Base-by-base conservation (phyloP, 441 rosid species). In the Metrosideros polymorpha region DNA sequence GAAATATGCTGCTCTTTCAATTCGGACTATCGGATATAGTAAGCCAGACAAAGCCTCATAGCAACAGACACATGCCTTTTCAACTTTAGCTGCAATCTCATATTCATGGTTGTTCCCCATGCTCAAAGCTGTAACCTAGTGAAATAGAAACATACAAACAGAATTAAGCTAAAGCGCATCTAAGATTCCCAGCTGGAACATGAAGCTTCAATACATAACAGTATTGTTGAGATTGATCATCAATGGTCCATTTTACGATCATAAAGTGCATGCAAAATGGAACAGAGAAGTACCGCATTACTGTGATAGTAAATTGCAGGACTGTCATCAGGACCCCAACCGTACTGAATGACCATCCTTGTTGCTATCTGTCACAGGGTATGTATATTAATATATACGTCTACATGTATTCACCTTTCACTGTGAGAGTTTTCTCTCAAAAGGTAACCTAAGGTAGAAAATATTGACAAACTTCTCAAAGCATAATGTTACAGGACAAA, bases 281-380 rank as follows among this genome's bases (percentile, higher is more conserved):
- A 83, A 83, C 57, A 50, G 63, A 85, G 49, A 59, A 84, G 87
- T 96, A 97, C 99, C 96, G 98, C 97, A 55, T 91, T 93, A 85
- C 89, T 92, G 57, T 94, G 93, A 83, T 93, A 94, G 94, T 95
- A 95, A 76, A 96, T 91, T 61, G 98, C 99, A 66, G 98, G 97
- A 91, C 95, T 96, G 89, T 96, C 99, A 89, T 97, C 98, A 39
- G 99, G 99, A 45, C 99, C 99, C 99, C 99, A 97, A 17, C 99
- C 99, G 88, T 95, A 97, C 86, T 96, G 98, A 91, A 96, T 94
- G 91, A 97, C 99, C 99, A 97, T 97, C 86, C 98, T 88, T 83
- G 98, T 95, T 51, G 99, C 99, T 89, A 96, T 94, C 98, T 96
- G 94, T 90, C 85, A 88, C 86, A 90, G 17, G 56, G 15, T 35